These are phyloP conservation scores for Yamadazyma kitorensis DNA, from an alignment of 805 yeast species.

Conservation along the genomic window DNA sequence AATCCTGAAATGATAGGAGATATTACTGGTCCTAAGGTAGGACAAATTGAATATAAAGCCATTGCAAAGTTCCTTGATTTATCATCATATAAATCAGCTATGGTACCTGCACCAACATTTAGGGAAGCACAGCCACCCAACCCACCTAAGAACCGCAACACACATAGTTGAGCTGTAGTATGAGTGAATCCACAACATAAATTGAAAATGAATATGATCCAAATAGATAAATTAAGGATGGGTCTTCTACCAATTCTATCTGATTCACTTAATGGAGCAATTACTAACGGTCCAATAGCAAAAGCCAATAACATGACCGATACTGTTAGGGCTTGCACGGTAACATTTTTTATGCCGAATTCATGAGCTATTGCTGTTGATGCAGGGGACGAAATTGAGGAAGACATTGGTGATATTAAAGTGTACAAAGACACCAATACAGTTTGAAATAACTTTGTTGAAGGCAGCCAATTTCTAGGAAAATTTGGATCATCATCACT, in stretches of 20 bases:
- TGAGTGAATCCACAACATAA: slow-evolving; percentile 35
- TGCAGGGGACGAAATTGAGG: slow-evolving; percentile 40
- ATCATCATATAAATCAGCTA: slow-evolving; percentile 36
- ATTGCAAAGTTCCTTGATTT: slow-evolving; percentile 29
- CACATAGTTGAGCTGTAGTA: slow-evolving; percentile 30
- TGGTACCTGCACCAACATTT: slow-evolving; percentile 39
- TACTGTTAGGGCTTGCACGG: slow-evolving; percentile 29
- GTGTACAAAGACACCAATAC: slow-evolving; percentile 34
- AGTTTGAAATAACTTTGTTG: slow-evolving; percentile 20
- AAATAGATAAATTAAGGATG: slow-evolving; percentile 30
- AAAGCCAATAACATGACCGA: slow-evolving; percentile 38
- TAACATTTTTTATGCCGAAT: slow-evolving; percentile 23
- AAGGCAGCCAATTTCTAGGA: slow-evolving; percentile 33
- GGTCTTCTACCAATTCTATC: slow-evolving; percentile 35
- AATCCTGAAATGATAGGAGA: slow-evolving; percentile 38
- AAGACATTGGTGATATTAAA: slow-evolving; percentile 39
- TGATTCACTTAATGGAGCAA: slow-evolving; percentile 39
- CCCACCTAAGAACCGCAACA: slow-evolving; percentile 35
- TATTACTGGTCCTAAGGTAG: slow-evolving; percentile 36
- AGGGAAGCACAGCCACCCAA: slow-evolving; percentile 37
- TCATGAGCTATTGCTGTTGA: slow-evolving; percentile 25
- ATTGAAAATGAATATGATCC: slow-evolving; percentile 34
- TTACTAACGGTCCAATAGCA: slow-evolving; percentile 39
- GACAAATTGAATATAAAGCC: slow-evolving; percentile 37
- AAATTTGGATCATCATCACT: slow-evolving; percentile 29